Base-by-base conservation (phyloP, 2,329 filamentous ascomycete species). In the Teratosphaeria pseudoeucalypti region DNA sequence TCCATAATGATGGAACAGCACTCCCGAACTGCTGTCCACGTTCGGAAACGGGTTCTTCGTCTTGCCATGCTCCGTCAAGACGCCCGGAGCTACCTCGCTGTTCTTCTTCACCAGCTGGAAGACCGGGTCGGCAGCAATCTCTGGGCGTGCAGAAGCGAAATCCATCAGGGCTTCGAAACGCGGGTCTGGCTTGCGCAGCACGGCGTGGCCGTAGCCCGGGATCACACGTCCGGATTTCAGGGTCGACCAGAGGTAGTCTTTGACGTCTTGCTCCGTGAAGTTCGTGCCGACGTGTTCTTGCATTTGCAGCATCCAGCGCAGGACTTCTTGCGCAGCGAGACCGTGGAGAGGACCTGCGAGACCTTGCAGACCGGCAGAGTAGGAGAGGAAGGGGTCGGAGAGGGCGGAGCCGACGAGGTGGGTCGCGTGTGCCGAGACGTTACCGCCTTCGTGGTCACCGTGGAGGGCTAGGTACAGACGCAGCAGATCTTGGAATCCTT, bases 231-330 rank as follows among this genome's bases (percentile, higher is more conserved):
- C 92, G 12, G 90, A 94, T 75, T 95, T 95, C 67, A 97, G 86
- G 0, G 92, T 95, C 7, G 83, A 82, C 92, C 92, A 97, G 61
- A 97, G 85, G 77, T 96, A 96, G 69, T 89, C 84, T 66, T 86
- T 87, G 65, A 99, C 87, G 66, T 96, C 89, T 65, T 88, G 78
- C 64, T 94, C 88, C 4, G 83, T 85, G 79, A 92, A 92, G 58
- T 82, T 82, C 56, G 81, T 80, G 61, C 91, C 90, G 63, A 99
- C 92, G 66, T 84, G 78, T 54, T 92, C 85, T 79, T 96, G 89
- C 94, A 99, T 97, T 75, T 95, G 88, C 58, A 96, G 75, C 69
- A 96, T 95, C 89, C 92, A 99, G 71, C 94, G 89, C 63, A 99
- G 85, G 43, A 97, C 94, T 74, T 99, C 94, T 76, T 99, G 94